Evolutionary conservation across 306 rosid genomes (phyloP), one percentile per base, ranked within the genome.

Genomic region (Lathyrus sativus): DNA sequence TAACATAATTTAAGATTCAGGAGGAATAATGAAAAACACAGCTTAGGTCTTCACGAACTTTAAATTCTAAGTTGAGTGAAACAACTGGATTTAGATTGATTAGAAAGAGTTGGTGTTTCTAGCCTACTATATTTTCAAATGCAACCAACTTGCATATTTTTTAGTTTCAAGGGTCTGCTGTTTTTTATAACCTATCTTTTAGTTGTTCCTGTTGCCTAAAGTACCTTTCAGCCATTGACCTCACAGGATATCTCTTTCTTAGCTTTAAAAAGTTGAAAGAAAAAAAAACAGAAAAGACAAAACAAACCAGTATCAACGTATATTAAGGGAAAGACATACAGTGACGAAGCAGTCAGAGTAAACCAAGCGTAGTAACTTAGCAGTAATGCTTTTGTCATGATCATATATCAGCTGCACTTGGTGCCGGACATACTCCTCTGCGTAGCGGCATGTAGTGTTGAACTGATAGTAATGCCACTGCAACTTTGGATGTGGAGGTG

Each of bases 311-410:
- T 31, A 33, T 18, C 11, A n/a, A 51, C 2, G 15, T 11, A 35
- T n/a, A 42, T 15, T 3, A 54, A 54, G 31, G 44, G 45, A 15
- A 37, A 33, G n/a, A 42, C 88, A 31, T 85, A 87, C 93, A 6
- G 75, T 82, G 46, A 85, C 78, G 17, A 89, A 85, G 80, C 98
- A 92, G 63, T 92, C 96, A 0, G 95, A 39, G 50, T 74, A 92
- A 69, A 78, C 76, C 86, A 92, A 51, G 19, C 89, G 89, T 11
- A 85, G 88, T 74, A 92, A 85, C 81, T 84, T 78, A 4, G 98
- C 68, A 1, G 88, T 64, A 68, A 89, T 78, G 85, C 66, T 78
- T 4, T 61, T 85, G 77, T 89, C 96, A 0, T 60, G 10, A 0
- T 72, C 0, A 84, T 86, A 89, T 7, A 57, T 5, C 26, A 61